Base-by-base conservation (phyloP, 805 yeast genomes). In the Kluyveromyces aestuarii region DNA sequence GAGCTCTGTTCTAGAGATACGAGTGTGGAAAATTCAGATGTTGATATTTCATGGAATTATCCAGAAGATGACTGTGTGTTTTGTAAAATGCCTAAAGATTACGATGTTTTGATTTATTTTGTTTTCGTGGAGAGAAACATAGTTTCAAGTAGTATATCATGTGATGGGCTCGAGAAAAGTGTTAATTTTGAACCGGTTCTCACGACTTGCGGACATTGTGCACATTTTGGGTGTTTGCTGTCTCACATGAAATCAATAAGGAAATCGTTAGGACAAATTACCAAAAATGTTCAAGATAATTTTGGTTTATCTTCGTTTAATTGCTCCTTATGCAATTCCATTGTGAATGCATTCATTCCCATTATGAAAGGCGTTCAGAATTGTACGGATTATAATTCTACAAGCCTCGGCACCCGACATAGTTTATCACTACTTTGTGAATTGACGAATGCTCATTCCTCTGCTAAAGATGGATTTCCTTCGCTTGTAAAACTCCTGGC, bases 271-370 rank as follows among this genome's bases (percentile, higher is more conserved):
- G 79, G 75, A 16, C 95, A 88, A 59, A 79, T 89, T 35, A 86
- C 96, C 0, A 73, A 95, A 60, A 87, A 90, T 45, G 72, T 82
- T 6, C 95, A 96, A 0, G 95, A 84, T 53, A 80, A 85, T 52
- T 67, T 73, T 11, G 81, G 80, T 27, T 78, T 79, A 49, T 78
- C 80, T 8, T 95, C 90, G 58, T 84, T 87, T 55, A 68, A 87
- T 25, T 91, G 99, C 60, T 98, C 98, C 0, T 73, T 91, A 37
- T 91, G 99, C 70, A 88, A 88, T 51, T 84, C 95, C 0, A 71
- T 91, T 41, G 85, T 84, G 60, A 91, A 91, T 60, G 74, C 84
- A 50, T 88, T 91, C 61, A 68, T 91, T 40, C 99, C 98, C 0
- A 71, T 85, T 36, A 27, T 55, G 3, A 40, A 43, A 35, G 45